Evolutionary conservation across 805 yeast genomes (phyloP).

Genomic region (Starmerella bacillaris): DNA sequence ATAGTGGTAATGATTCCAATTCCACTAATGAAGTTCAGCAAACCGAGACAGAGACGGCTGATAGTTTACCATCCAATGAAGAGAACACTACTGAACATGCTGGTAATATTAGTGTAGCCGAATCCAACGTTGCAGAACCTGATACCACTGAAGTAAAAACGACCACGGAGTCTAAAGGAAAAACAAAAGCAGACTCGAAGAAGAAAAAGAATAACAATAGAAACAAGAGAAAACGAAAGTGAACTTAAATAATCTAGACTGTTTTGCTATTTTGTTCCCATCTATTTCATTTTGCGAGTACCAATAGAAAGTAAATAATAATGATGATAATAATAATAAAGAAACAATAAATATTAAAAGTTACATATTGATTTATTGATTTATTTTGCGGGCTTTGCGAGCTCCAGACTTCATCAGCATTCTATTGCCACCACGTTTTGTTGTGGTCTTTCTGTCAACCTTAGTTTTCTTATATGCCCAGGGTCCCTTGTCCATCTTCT

Average conservation of each 20-base stretch:
- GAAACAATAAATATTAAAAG: background rate
- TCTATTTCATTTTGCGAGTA: no score
- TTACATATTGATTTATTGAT: background rate
- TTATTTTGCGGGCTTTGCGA: constrained; percentile 6
- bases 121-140: no score
- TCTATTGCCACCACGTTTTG: constrained; percentile 16
- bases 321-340: constrained; percentile 9
- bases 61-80: no score
- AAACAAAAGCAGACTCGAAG: constrained; percentile 11
- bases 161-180: constrained; percentile 11
- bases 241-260: no score
- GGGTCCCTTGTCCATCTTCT: constrained; percentile 40
- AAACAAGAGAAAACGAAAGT: constrained; percentile 1
- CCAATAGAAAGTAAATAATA: no score
- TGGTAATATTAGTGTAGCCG: no score
- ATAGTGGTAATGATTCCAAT: no score
- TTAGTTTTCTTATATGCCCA: constrained; percentile 69
- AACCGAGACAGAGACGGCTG: no score
- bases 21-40: no score
- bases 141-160: constrained; percentile 17
- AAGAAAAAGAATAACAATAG: constrained; percentile 1
- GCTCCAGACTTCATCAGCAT: constrained; percentile 14
- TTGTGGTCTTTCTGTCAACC: constrained; percentile 33
- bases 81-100: no score
- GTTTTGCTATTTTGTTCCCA: no score